A percentile compares a stretch with the other conserved stretches of the same genome.
These are phyloP conservation scores for Lactarius trivialis DNA, from an alignment of 768 basidiomycete species.

Conservation along the genomic window DNA sequence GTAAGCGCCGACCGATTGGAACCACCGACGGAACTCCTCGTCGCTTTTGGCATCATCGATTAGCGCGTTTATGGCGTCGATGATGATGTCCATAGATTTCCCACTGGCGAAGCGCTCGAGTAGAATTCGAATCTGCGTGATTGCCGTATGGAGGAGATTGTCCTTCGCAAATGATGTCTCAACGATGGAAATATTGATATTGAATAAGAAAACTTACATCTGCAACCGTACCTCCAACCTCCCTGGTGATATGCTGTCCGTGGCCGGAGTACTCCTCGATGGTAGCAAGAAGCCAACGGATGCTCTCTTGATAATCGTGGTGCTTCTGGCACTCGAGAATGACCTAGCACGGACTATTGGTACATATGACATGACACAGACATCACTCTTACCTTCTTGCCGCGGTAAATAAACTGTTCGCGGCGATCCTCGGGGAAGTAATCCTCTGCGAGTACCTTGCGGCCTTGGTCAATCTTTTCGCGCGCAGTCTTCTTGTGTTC, in stretches of 20 bases:
- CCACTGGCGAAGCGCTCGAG: conserved; percentile 89
- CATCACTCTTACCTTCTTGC: conserved; percentile 63
- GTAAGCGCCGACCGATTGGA: conserved; percentile 53
- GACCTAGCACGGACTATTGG: conserved; percentile 36
- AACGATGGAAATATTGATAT: conserved; percentile 19
- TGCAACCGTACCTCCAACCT: conserved; percentile 21
- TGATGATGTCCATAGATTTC: conserved; percentile 55
- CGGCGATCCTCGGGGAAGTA: conserved; percentile 87
- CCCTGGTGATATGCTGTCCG: conserved; percentile 36
- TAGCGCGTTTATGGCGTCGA: conserved; percentile 64
- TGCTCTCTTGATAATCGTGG: conserved; percentile 77
- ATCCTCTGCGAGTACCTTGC: conserved; percentile 69
- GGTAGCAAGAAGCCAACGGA: conserved; percentile 64
- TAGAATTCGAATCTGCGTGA: conserved; percentile 63
- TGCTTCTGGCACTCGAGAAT: conserved; percentile 92
- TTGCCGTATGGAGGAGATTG: conserved; percentile 48
- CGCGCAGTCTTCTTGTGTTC: conserved; percentile 54
- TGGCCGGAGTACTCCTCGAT: conserved; percentile 57
- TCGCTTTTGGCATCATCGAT: conserved; percentile 73
- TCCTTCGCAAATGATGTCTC: conserved; percentile 35
- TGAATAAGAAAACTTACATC: conserved; percentile 26
- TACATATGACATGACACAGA: no score
- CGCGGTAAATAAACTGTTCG: conserved; percentile 88
- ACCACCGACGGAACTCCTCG: conserved; percentile 69
- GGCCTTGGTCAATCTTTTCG: conserved; percentile 51